Conservation (phyloP, 2,329 filamentous ascomycete species). For the Didymella pinodella region DNA sequence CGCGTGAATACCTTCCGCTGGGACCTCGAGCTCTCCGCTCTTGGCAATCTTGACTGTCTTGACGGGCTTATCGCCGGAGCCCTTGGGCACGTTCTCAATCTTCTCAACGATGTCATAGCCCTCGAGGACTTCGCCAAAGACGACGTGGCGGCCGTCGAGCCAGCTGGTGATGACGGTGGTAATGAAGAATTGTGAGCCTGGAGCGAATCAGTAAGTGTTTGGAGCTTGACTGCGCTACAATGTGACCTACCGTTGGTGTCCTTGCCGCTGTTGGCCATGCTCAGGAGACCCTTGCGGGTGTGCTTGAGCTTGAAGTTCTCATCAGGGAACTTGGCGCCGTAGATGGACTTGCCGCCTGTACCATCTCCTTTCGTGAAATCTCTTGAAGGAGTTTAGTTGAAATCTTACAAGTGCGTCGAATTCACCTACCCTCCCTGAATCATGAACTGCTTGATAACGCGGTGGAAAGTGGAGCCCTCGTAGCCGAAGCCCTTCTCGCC, state of each 20-base stretch:
- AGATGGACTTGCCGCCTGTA: constrained; percentile 88
- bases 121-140: constrained; percentile 88
- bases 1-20: constrained; percentile 90
- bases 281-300: constrained; percentile 81
- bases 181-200: constrained; percentile 88
- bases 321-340: constrained; percentile 82
- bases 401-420: neutral
- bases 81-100: constrained; percentile 76
- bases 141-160: constrained; percentile 85
- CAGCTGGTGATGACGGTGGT: constrained; percentile 82
- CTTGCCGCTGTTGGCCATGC: constrained; percentile 75
- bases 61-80: constrained; percentile 71
- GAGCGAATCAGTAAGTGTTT: constrained; percentile 54
- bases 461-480: constrained; percentile 83
- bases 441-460: constrained; percentile 91
- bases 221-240: neutral
- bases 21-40: constrained; percentile 83
- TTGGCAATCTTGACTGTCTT: constrained; percentile 78
- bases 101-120: constrained; percentile 81
- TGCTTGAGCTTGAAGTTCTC: constrained; percentile 97
- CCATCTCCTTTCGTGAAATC: constrained; percentile 85
- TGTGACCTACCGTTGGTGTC: constrained; percentile 64
- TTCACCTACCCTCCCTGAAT: constrained; percentile 74
- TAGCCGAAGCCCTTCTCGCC: constrained; percentile 89
- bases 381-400: neutral